Evolutionary conservation across 2,329 filamentous ascomycete species (phyloP).

Genomic region (Talaromyces sp.): DNA sequence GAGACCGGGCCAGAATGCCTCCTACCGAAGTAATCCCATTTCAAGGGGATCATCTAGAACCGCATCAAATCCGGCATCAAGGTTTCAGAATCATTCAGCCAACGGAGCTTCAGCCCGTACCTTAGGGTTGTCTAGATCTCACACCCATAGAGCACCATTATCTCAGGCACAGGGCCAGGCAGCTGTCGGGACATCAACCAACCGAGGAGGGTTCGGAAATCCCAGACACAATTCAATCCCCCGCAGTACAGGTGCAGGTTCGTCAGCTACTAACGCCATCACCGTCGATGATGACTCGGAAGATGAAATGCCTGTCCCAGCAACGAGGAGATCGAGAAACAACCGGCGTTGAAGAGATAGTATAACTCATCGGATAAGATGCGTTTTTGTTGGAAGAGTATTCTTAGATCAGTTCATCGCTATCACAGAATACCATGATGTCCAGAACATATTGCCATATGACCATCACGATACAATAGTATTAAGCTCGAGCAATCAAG

Average conservation of each 20-base stretch:
- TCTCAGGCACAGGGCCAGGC: background rate
- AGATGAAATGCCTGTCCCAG: constrained; percentile 21
- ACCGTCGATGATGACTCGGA: constrained; percentile 31
- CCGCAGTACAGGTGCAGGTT: constrained; percentile 15
- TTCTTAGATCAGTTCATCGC: constrained; percentile 4
- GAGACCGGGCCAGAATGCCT: constrained; percentile 8
- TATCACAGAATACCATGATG: constrained; percentile 2
- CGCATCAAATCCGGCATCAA: background rate
- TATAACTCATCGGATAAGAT: background rate
- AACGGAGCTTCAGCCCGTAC: background rate
- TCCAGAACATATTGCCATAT: constrained; percentile 7
- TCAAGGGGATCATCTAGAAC: background rate
- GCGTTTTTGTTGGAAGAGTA: constrained; percentile 6
- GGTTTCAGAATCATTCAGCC: background rate
- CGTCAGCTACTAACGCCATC: constrained; percentile 26
- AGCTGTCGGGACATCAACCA: background rate
- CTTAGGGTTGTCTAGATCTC: background rate
- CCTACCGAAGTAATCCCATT: background rate
- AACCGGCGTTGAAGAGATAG: constrained; percentile 17
- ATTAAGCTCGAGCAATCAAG: background rate
- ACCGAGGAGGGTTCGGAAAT: background rate
- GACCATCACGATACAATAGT: constrained; percentile 2
- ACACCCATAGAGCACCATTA: background rate
- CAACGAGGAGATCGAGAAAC: constrained; percentile 23
- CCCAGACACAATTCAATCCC: background rate